Evolutionary conservation across 805 yeast species (phyloP).

Genomic region (Kluyveromyces wickerhamii): DNA sequence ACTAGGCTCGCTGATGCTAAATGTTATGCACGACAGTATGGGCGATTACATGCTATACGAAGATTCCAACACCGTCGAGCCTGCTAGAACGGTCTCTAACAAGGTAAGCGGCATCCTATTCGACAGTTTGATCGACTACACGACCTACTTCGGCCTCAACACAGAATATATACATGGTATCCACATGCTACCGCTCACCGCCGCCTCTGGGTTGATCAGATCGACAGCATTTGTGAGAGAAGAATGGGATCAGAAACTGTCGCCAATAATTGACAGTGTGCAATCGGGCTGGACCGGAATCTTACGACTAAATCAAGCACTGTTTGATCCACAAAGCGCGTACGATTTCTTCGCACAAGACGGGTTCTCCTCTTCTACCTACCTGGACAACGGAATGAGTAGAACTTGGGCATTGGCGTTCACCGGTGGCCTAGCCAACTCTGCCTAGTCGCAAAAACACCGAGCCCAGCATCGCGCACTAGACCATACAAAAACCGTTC

Average conservation of each 20-base stretch:
- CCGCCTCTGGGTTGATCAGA: slow-evolving; percentile 50
- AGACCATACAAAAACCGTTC: too few species aligned
- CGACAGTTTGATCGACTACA: slow-evolving; percentile 65
- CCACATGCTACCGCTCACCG: slow-evolving; percentile 69
- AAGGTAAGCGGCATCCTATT: slow-evolving; percentile 62
- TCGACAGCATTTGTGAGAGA: slow-evolving; percentile 41
- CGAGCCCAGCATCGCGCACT: too few species aligned
- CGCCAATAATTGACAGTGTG: slow-evolving; percentile 33
- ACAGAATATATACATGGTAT: slow-evolving; percentile 67
- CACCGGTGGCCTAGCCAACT: slow-evolving; percentile 47
- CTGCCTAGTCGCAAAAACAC: too few species aligned
- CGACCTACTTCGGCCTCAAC: slow-evolving; percentile 60
- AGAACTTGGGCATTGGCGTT: slow-evolving; percentile 55
- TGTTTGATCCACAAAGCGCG: slow-evolving; percentile 35
- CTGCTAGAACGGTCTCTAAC: slow-evolving; percentile 43
- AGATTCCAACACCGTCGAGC: slow-evolving; percentile 43
- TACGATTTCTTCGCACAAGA: slow-evolving; percentile 36
- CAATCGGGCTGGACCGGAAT: slow-evolving; percentile 63
- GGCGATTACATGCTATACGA: slow-evolving; percentile 45
- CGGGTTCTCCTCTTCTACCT: slow-evolving; percentile 26
- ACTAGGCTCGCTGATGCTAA: slow-evolving; percentile 51
- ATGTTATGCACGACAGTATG: slow-evolving; percentile 47
- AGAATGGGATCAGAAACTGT: slow-evolving; percentile 52
- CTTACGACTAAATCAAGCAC: slow-evolving; percentile 32
- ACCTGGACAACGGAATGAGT: slow-evolving; percentile 56